Percentiles rank a stretch among this genome's conserved stretches.
Evolutionary conservation across 441 rosid genomes (phyloP).

Genomic region (Brassica hybrid): DNA sequence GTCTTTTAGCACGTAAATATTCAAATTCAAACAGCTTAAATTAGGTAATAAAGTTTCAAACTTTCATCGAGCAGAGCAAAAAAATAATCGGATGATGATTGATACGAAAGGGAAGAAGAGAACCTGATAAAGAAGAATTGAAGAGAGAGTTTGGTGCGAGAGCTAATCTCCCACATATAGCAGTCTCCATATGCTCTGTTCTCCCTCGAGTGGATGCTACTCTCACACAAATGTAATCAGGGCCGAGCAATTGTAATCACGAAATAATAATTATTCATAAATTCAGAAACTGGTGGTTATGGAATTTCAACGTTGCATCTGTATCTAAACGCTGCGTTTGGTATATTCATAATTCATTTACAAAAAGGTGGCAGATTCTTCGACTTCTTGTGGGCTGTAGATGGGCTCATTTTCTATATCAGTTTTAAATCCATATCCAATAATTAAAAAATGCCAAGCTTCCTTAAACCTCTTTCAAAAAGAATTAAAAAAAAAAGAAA

Average conservation of each 20-base stretch:
- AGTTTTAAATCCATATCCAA: too few relatives aligned
- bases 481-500: too few relatives aligned
- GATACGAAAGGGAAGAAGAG: not conserved
- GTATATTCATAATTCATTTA: too few relatives aligned
- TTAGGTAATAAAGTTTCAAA: not conserved
- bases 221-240: conserved; percentile 31
- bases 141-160: conserved; percentile 78
- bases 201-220: conserved; percentile 13
- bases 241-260: conserved; percentile 39
- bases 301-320: conserved; percentile 15
- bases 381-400: too few relatives aligned
- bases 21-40: not conserved
- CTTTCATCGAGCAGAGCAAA: not conserved
- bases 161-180: conserved; percentile 81
- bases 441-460: too few relatives aligned
- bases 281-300: conserved; percentile 35
- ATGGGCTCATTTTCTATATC: too few relatives aligned
- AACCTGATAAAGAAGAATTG: conserved; percentile 40
- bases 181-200: conserved; percentile 64
- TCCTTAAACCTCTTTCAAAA: too few relatives aligned
- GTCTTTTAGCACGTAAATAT: not conserved
- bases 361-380: too few relatives aligned
- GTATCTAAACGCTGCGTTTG: conserved; percentile 33
- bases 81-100: not conserved
- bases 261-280: not conserved